Conservation (phyloP, 2,329 filamentous ascomycete genomes). For the Orbilia oligospora region DNA sequence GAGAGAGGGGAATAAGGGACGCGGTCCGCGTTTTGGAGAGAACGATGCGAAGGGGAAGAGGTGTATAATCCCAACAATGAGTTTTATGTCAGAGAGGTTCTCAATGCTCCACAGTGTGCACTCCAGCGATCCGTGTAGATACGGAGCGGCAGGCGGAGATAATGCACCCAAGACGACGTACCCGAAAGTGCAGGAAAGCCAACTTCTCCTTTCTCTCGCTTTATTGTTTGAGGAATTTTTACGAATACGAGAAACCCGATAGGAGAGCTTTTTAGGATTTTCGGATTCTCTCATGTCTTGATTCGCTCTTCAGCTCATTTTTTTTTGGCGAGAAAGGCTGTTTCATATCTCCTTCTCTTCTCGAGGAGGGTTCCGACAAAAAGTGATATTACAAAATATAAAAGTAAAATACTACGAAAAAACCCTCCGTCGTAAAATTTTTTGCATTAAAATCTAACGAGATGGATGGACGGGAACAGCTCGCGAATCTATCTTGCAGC, state of each 20-base stretch:
- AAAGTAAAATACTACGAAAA: neutral
- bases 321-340: neutral
- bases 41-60: neutral
- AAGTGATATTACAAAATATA: constrained; percentile 24
- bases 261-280: neutral
- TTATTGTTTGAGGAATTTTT: constrained; percentile 3
- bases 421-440: constrained; percentile 6
- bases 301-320: neutral
- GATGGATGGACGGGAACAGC: constrained; percentile 14
- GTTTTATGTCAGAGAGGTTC: constrained; percentile 13
- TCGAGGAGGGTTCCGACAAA: neutral
- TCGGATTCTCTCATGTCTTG: neutral
- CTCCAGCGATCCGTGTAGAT: constrained; percentile 36
- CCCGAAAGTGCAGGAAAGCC: neutral
- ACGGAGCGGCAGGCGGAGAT: constrained; percentile 46
- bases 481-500: constrained; percentile 41
- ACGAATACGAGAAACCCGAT: constrained; percentile 1
- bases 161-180: constrained; percentile 12
- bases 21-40: constrained; percentile 39
- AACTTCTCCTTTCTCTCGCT: neutral
- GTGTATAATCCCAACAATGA: constrained; percentile 13
- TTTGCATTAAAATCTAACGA: constrained; percentile 25
- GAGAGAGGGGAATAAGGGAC: constrained; percentile 22
- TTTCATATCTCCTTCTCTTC: constrained; percentile 29
- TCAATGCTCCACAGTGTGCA: constrained; percentile 12